phyloP scores from a whole-genome alignment of 441 rosid genomes.

The Rhodomyrtus psidioides region DNA sequence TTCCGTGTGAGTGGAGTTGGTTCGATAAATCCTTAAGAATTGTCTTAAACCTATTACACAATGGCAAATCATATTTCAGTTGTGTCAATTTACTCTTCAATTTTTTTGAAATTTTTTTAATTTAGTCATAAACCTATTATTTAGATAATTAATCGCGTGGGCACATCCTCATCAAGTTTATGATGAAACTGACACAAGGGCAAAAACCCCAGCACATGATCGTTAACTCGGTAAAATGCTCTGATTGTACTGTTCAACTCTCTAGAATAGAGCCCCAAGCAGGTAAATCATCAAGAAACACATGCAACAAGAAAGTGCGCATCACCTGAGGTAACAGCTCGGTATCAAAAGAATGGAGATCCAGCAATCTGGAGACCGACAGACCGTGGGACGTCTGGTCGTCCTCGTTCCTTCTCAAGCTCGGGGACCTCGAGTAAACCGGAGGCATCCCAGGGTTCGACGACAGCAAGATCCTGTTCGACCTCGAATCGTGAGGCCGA shows the following conservation, averaged over 20 bases:
- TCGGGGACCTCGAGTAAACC: slow-evolving; percentile 44
- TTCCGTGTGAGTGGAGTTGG: background rate
- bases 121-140: too few species aligned
- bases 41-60: too few species aligned
- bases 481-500: background rate
- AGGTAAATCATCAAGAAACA: background rate
- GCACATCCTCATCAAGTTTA: too few species aligned
- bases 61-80: too few species aligned
- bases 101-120: too few species aligned
- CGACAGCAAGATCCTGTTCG: background rate
- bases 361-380: slow-evolving; percentile 89
- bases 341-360: slow-evolving; percentile 93
- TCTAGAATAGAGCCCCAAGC: too few species aligned
- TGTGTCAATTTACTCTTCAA: too few species aligned
- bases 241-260: background rate
- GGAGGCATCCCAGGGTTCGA: slow-evolving; percentile 42
- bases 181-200: too few species aligned
- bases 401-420: slow-evolving; percentile 58
- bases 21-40: background rate
- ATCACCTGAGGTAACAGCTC: slow-evolving; percentile 91
- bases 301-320: background rate
- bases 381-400: slow-evolving; percentile 41
- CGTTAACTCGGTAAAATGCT: background rate
- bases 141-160: too few species aligned
- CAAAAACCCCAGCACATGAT: background rate